Conservation (phyloP, 2,329 filamentous ascomycete genomes). For the Penicillium sp. region DNA sequence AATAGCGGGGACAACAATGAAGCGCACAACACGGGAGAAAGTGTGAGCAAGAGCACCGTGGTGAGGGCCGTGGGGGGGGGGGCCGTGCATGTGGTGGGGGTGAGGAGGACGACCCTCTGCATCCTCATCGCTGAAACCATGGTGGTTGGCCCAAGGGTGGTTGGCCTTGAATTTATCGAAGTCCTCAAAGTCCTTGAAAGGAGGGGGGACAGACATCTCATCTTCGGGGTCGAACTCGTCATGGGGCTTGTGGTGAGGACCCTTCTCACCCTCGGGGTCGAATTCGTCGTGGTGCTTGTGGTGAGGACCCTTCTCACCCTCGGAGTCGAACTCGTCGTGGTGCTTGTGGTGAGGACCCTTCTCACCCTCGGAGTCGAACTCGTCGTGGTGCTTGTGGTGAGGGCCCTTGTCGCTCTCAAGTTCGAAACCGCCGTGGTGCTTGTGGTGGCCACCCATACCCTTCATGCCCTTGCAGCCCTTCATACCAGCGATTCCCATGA, state of each 20-base stretch:
- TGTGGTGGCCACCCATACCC: constrained; percentile 3
- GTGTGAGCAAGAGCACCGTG: constrained; percentile 40
- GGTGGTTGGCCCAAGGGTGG: constrained; percentile 6
- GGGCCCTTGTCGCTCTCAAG: background rate
- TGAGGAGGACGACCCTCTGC: constrained; percentile 23
- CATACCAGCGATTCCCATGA: constrained; percentile 27
- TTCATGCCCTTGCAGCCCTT: background rate
- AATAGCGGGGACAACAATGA: constrained; percentile 48
- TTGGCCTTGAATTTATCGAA: background rate
- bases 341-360: constrained; percentile 4
- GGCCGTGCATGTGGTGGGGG: constrained; percentile 31
- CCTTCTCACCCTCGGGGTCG: background rate
- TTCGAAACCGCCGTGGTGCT: constrained; percentile 3
- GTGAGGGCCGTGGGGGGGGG: constrained; percentile 32
- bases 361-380: background rate
- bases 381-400: constrained; percentile 9
- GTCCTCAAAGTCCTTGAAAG: constrained; percentile 6
- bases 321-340: constrained; percentile 3
- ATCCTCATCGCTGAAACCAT: constrained; percentile 12
- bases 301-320: background rate
- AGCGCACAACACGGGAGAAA: constrained; percentile 42
- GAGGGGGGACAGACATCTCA: constrained; percentile 4
- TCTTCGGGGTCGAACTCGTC: constrained; percentile 1
- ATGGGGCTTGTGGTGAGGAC: constrained; percentile 6
- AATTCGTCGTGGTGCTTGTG: constrained; percentile 6